Evolutionary conservation across 2,329 filamentous ascomycete genomes (phyloP).

Genomic region (Fusarium bactridioides): DNA sequence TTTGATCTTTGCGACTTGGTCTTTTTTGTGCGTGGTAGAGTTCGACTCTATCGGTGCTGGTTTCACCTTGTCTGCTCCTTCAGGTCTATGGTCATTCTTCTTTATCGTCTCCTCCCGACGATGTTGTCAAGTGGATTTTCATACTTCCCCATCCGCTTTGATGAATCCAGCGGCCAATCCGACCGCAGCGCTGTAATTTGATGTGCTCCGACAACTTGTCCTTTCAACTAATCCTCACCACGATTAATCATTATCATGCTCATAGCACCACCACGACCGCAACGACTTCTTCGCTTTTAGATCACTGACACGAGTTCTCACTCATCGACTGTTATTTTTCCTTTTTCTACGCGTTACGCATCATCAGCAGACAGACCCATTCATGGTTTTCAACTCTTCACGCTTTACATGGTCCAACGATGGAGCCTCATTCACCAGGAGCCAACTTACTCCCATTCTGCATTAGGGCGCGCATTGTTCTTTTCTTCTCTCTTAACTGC

Average conservation of each 20-base stretch:
- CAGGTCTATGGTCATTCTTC: conserved; percentile 31
- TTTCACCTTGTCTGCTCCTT: conserved; percentile 37
- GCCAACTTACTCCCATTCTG: conserved; percentile 20
- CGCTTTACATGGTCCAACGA: conserved; percentile 29
- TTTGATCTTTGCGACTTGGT: conserved; percentile 32
- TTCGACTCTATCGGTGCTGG: conserved; percentile 38
- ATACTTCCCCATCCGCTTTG: background rate
- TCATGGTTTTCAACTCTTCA: conserved; percentile 29
- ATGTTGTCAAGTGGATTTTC: conserved; percentile 23
- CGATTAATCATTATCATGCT: conserved; percentile 37
- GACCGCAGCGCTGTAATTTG: conserved; percentile 17
- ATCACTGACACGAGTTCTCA: conserved; percentile 36
- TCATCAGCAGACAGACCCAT: conserved; percentile 32
- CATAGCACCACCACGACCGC: conserved; percentile 41
- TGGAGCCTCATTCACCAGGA: conserved; percentile 31
- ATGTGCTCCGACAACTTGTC: conserved; percentile 6
- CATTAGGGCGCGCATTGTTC: conserved; percentile 36
- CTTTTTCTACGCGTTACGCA: conserved; percentile 37
- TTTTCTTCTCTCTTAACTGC: conserved; percentile 24
- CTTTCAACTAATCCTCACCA: conserved; percentile 26
- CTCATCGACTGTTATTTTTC: conserved; percentile 29
- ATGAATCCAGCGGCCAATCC: conserved; percentile 17
- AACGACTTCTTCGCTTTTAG: conserved; percentile 42
- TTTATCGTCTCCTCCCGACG: conserved; percentile 20
- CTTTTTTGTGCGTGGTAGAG: conserved; percentile 41